Percentiles rank a stretch among this genome's conserved stretches.
These are phyloP conservation scores for Citrus inodora DNA, from an alignment of 345 rosid genomes.

Conservation along the genomic window DNA sequence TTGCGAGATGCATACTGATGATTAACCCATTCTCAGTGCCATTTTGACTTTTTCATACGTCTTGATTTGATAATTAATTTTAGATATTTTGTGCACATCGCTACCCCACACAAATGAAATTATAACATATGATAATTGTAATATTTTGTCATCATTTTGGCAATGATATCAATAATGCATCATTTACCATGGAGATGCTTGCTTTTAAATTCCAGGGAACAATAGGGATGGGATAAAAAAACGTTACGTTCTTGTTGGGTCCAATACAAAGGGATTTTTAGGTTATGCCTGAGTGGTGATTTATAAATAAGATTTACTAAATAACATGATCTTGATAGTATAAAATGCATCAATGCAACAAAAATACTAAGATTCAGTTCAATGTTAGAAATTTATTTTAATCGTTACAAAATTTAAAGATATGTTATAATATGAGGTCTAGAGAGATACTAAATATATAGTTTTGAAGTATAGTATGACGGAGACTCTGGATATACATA, in stretches of 20 bases:
- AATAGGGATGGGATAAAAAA: neutral
- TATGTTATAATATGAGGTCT: too few species aligned
- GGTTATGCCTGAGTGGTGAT: neutral
- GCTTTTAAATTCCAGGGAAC: neutral
- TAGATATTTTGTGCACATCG: neutral
- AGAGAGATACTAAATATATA: too few species aligned
- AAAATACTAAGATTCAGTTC: too few species aligned
- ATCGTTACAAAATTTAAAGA: too few species aligned
- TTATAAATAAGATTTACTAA: neutral
- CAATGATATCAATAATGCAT: neutral
- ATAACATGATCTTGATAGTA: too few species aligned
- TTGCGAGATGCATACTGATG: slow-evolving; percentile 8
- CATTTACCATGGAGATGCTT: neutral
- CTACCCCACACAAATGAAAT: neutral
- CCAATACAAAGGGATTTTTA: neutral
- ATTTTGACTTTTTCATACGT: neutral
- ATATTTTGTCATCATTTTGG: slow-evolving; percentile 2
- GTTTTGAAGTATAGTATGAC: too few species aligned
- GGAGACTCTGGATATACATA: too few species aligned
- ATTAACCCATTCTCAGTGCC: slow-evolving; percentile 1
- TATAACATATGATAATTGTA: neutral
- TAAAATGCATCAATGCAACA: too few species aligned
- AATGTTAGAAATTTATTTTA: too few species aligned
- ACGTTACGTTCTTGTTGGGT: neutral
- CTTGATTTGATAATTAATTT: neutral